These are phyloP conservation scores for Phytophthora gonapodyides DNA, from an alignment of 352 stramenopile genomes.

Conservation along the genomic window DNA sequence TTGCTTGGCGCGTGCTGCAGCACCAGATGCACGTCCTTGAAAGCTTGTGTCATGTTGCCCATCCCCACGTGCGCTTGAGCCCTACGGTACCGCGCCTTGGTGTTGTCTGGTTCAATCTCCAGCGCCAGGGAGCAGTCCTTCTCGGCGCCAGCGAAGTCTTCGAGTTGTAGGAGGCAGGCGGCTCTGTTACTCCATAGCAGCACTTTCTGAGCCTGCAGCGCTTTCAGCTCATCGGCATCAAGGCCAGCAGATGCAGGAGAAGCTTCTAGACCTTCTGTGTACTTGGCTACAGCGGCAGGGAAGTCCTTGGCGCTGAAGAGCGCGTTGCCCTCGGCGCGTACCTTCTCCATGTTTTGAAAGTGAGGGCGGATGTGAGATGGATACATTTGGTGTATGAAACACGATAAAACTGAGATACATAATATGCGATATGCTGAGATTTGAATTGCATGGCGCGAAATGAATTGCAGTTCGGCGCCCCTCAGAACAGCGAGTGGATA, in stretches of 20 bases:
- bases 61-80: conserved; percentile 74
- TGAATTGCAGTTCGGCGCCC: conserved; percentile 30
- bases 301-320: conserved; percentile 80
- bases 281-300: conserved; percentile 60
- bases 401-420: not conserved
- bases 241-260: conserved; percentile 11
- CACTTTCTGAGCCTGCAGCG: conserved; percentile 48
- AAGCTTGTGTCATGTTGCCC: conserved; percentile 67
- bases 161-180: conserved; percentile 68
- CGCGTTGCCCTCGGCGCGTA: conserved; percentile 73
- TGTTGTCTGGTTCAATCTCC: conserved; percentile 52
- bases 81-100: conserved; percentile 81
- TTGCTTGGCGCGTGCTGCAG: conserved; percentile 74
- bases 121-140: conserved; percentile 65
- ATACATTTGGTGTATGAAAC: conserved; percentile 26
- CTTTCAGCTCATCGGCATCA: conserved; percentile 18
- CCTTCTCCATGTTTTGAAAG: conserved; percentile 47
- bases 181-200: conserved; percentile 83
- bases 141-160: conserved; percentile 56
- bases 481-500: conserved; percentile 16
- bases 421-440: conserved; percentile 6
- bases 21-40: conserved; percentile 73
- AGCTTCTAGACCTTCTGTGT: conserved; percentile 55
- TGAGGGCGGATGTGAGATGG: conserved; percentile 25
- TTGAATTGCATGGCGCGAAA: conserved; percentile 27